These are phyloP conservation scores for Hanseniaspora gamundiae DNA, from an alignment of 1,139 yeast species.

Conservation along the genomic window DNA sequence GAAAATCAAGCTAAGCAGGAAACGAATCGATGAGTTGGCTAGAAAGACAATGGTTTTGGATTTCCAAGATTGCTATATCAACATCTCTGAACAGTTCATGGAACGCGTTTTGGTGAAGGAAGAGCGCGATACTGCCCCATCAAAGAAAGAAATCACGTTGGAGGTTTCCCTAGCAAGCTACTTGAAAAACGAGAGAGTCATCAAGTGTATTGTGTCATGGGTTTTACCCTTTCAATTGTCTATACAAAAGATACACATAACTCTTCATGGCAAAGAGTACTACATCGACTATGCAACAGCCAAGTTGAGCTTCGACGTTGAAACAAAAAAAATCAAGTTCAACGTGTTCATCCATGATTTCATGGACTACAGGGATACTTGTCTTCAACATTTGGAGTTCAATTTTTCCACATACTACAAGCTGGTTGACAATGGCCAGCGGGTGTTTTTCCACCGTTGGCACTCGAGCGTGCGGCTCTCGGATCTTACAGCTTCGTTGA, in stretches of 20 bases:
- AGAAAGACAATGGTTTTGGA: constrained; percentile 4
- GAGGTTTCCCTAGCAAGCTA: not conserved
- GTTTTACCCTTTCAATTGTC: constrained; percentile 6
- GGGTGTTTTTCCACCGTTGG: not conserved
- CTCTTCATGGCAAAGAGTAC: constrained; percentile 1
- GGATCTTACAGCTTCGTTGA: not conserved
- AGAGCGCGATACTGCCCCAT: no score
- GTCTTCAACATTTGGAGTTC: constrained; percentile 1
- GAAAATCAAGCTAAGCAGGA: constrained; percentile 3
- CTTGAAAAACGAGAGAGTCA: not conserved
- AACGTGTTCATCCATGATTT: constrained; percentile 12
- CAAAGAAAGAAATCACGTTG: not conserved
- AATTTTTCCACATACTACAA: not conserved
- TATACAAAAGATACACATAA: constrained; percentile 5
- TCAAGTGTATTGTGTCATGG: not conserved
- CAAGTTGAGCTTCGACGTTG: constrained; percentile 2
- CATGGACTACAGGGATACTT: constrained; percentile 8
- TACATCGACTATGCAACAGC: constrained; percentile 6
- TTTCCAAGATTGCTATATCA: constrained; percentile 1
- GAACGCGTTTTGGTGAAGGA: no score
- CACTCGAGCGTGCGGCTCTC: not conserved
- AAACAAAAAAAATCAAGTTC: not conserved
- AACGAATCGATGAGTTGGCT: constrained; percentile 4
- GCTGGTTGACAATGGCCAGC: not conserved
- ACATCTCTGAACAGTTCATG: not conserved